Percentiles rank a stretch among this genome's conserved stretches.
phyloP scores from a whole-genome alignment of 2,329 filamentous ascomycete genomes.

The Aspergillus carbonarius region DNA sequence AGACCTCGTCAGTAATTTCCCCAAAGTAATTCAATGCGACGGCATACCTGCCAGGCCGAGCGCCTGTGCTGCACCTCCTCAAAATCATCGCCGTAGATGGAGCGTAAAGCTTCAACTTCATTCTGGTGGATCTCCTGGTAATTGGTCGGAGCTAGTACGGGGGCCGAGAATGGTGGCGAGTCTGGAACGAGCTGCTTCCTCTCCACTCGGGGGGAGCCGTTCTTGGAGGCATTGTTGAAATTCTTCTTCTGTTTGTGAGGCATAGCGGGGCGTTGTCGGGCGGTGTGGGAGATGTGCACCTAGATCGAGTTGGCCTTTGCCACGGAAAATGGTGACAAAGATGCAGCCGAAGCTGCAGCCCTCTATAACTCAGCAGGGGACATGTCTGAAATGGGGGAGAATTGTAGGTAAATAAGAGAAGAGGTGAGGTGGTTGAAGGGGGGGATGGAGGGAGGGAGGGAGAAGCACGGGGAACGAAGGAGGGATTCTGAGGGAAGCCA shows the following conservation, averaged over 20 bases:
- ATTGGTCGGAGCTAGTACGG: conserved; percentile 50
- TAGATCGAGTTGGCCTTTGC: conserved; percentile 31
- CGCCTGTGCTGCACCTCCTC: conserved; percentile 67
- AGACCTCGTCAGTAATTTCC: neutral
- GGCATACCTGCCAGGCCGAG: conserved; percentile 80
- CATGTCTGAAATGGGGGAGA: conserved; percentile 25
- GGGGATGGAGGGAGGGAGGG: neutral
- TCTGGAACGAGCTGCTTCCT: conserved; percentile 30
- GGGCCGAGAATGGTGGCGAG: conserved; percentile 31
- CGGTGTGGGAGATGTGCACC: conserved; percentile 23
- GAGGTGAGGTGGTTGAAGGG: conserved; percentile 3
- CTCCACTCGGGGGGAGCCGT: conserved; percentile 36
- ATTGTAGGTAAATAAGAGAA: conserved; percentile 3
- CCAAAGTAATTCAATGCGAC: neutral
- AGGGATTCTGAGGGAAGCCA: neutral
- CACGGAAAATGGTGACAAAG: conserved; percentile 33
- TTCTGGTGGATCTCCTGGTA: conserved; percentile 85
- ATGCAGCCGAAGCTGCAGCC: conserved; percentile 46
- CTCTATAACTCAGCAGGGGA: conserved; percentile 34
- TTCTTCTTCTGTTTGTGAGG: conserved; percentile 48
- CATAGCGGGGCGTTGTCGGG: conserved; percentile 42
- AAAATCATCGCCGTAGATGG: conserved; percentile 90
- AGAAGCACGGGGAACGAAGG: neutral
- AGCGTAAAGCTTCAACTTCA: conserved; percentile 79
- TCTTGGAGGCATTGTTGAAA: conserved; percentile 33